These are phyloP conservation scores for Claviceps sorghi DNA, from an alignment of 2,329 filamentous ascomycete genomes.

Conservation along the genomic window DNA sequence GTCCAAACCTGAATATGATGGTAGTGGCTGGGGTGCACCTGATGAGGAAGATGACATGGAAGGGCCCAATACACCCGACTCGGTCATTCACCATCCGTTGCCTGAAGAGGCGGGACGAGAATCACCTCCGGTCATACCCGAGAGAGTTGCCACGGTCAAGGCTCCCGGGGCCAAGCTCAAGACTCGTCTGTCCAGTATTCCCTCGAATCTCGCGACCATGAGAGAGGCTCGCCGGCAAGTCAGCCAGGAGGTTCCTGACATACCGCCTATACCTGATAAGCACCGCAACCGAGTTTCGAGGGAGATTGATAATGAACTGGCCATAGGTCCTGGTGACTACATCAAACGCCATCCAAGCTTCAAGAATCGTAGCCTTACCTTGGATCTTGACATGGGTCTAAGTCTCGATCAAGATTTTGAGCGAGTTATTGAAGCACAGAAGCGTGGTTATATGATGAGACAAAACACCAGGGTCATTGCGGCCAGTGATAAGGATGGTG, in stretches of 20 bases:
- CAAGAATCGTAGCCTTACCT: slow-evolving; percentile 67
- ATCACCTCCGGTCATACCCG: slow-evolving; percentile 57
- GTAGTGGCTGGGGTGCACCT: slow-evolving; percentile 45
- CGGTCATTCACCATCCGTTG: slow-evolving; percentile 70
- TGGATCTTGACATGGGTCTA: slow-evolving; percentile 69
- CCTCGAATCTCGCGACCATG: slow-evolving; percentile 72
- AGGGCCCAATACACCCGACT: slow-evolving; percentile 66
- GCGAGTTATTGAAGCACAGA: slow-evolving; percentile 87
- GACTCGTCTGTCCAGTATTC: slow-evolving; percentile 75
- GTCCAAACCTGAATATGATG: slow-evolving; percentile 49
- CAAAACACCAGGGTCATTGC: slow-evolving; percentile 96
- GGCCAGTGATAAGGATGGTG: slow-evolving; percentile 62
- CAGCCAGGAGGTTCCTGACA: slow-evolving; percentile 52
- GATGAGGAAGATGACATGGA: slow-evolving; percentile 37
- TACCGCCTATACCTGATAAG: slow-evolving; percentile 47
- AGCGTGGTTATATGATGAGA: slow-evolving; percentile 97
- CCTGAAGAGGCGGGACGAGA: slow-evolving; percentile 30
- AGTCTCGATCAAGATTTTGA: slow-evolving; percentile 89
- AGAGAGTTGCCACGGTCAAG: slow-evolving; percentile 76
- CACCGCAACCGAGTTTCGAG: slow-evolving; percentile 41
- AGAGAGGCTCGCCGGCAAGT: slow-evolving; percentile 73
- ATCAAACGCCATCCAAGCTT: slow-evolving; percentile 55
- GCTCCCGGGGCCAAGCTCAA: slow-evolving; percentile 76
- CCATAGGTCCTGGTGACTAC: slow-evolving; percentile 25
- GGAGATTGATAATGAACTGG: slow-evolving; percentile 27